phyloP scores from a whole-genome alignment of 257 asterid genomes.

The Vinca minor region DNA sequence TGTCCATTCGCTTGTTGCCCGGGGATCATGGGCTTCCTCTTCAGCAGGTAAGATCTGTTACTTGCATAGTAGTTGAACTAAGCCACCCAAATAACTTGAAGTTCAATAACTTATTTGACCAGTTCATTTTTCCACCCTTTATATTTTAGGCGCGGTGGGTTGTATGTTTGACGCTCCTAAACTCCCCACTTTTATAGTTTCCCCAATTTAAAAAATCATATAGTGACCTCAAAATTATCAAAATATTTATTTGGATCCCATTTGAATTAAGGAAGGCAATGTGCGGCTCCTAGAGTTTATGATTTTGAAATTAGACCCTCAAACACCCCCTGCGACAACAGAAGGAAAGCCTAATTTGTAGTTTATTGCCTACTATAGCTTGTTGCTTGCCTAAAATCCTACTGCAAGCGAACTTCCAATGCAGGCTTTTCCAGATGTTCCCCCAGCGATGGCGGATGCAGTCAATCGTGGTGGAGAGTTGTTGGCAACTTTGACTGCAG shows the following conservation, averaged over 20 bases:
- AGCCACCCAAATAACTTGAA: background rate
- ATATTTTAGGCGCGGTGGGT: too few species aligned
- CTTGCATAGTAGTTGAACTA: background rate
- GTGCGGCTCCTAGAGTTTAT: background rate
- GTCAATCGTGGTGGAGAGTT: slow-evolving; percentile 85
- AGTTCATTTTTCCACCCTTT: too few species aligned
- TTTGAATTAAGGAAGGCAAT: too few species aligned
- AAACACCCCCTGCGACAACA: too few species aligned
- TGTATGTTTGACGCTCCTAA: too few species aligned
- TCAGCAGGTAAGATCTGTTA: slow-evolving; percentile 55
- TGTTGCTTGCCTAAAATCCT: background rate
- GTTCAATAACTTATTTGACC: too few species aligned
- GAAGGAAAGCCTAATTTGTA: too few species aligned
- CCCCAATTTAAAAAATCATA: too few species aligned
- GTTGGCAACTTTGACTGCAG: slow-evolving; percentile 63
- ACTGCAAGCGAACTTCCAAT: background rate
- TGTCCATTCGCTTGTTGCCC: slow-evolving; percentile 80
- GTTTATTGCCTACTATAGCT: too few species aligned
- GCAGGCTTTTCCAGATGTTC: slow-evolving; percentile 81
- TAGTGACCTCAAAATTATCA: background rate
- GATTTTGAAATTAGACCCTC: background rate
- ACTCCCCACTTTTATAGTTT: too few species aligned
- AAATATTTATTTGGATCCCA: too few species aligned
- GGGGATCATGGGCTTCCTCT: slow-evolving; percentile 95
- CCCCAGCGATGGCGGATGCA: slow-evolving; percentile 90